These are phyloP conservation scores for Hymenoscyphus fraxineus DNA, from an alignment of 2,329 filamentous ascomycete genomes.

Conservation along the genomic window DNA sequence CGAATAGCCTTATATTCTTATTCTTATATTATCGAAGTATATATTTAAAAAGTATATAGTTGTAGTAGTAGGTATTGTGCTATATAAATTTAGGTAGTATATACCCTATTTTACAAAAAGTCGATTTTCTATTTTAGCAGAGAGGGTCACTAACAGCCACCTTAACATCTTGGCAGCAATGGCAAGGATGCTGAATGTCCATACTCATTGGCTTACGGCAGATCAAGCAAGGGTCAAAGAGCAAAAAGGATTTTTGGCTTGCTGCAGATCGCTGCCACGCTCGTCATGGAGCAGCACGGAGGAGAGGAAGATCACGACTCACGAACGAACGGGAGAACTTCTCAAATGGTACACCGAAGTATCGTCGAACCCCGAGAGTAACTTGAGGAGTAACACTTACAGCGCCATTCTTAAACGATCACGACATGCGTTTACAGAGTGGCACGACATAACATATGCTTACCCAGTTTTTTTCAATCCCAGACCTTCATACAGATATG, in stretches of 20 bases:
- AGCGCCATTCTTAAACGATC: too few relatives aligned
- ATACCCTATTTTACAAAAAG: too few relatives aligned
- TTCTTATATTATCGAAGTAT: too few relatives aligned
- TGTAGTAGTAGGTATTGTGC: too few relatives aligned
- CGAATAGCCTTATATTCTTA: too few relatives aligned
- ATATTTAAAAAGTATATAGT: too few relatives aligned
- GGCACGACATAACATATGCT: background rate
- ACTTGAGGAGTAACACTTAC: background rate
- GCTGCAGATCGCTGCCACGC: constrained; percentile 15
- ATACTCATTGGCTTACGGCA: background rate
- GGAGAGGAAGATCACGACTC: background rate
- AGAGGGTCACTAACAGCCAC: background rate
- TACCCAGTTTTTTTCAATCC: too few relatives aligned
- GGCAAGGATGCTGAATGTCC: background rate
- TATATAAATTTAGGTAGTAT: too few relatives aligned
- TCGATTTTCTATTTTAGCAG: too few relatives aligned
- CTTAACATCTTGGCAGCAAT: background rate
- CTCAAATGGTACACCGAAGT: constrained; percentile 3
- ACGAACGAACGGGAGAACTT: background rate
- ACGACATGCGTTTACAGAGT: background rate
- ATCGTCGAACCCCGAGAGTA: background rate
- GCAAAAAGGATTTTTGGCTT: constrained; percentile 8
- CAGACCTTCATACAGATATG: background rate
- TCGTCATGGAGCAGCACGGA: constrained; percentile 8
- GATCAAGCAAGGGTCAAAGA: background rate